Base-by-base conservation (phyloP, 345 rosid genomes). In the Syzygium aromaticum region DNA sequence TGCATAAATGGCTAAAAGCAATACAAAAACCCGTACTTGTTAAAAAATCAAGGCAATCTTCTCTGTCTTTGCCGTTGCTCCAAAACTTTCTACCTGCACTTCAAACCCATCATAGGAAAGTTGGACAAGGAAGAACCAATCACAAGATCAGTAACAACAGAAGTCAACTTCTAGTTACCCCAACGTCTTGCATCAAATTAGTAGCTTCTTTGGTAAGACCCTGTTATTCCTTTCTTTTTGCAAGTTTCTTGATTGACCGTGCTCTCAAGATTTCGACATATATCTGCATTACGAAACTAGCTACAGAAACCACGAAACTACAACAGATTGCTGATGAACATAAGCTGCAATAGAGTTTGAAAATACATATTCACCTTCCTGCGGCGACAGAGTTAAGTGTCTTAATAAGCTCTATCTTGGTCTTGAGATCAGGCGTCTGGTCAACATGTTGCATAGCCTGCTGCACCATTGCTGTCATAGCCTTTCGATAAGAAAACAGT, bases 41-140 rank as follows among this genome's bases (percentile, higher is more conserved):
- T 96, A 98, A 51, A 97, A 98, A 86, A 97, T 95, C 88, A 97
- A 94, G 1, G 98, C 98, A 87, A 95, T 95, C 91, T 97, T 96
- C 94, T 97, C 98, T 63, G 98, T 95, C 91, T 94, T 94, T 28
- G 97, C 98, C 99, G 95, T 94, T 33, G 98, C 96, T 87, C 98
- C 97, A 93, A 96, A 97, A 54, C 98, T 97, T 91, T 96, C 99
- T 92, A 96, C 99, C 98, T 97, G 51, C 43, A 33, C 12, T 11
- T 54, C 12, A 77, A 77, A 30, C 54, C 21, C 40, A 63, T 5
- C 7, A 52, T 38, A 87, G 51, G 40, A 51, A 5, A 52, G 46
- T 13, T 23, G 23, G 15, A 12, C 16, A 22, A 52, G 13, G 59
- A 30, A 2, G 25, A 51, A n/a, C 21, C 28, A 84, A 84, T 16